Evolutionary conservation across 2,329 filamentous ascomycete genomes (phyloP).

Genomic region (Chaetomium strumarium): DNA sequence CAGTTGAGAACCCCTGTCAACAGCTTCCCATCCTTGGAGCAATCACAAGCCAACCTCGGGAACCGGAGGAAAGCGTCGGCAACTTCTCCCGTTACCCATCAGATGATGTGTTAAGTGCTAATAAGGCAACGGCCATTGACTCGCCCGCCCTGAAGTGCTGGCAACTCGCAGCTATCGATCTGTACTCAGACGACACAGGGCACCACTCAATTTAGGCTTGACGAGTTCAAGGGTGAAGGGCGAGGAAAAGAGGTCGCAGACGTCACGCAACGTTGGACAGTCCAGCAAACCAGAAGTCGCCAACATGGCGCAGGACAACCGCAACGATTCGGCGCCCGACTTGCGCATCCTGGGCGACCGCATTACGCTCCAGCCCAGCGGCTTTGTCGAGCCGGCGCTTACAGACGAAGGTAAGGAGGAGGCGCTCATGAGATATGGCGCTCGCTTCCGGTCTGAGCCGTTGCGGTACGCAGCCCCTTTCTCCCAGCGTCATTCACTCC

Average conservation of each 20-base stretch:
- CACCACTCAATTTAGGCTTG: too few species aligned
- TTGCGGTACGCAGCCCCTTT: slow-evolving; percentile 42
- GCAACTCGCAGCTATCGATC: too few species aligned
- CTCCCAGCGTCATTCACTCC: background rate
- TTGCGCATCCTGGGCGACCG: slow-evolving; percentile 69
- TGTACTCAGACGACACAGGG: too few species aligned
- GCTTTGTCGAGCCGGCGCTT: slow-evolving; percentile 50
- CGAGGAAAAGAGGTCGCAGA: too few species aligned
- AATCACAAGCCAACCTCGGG: slow-evolving; percentile 11
- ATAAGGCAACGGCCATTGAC: too few species aligned
- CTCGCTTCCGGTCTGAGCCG: slow-evolving; percentile 70
- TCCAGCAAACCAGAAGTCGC: background rate
- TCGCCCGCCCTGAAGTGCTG: too few species aligned
- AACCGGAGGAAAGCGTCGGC: slow-evolving; percentile 10
- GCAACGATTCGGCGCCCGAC: slow-evolving; percentile 37
- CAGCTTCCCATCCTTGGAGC: background rate
- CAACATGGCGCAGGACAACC: slow-evolving; percentile 33
- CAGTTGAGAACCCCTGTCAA: background rate
- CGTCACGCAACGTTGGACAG: too few species aligned
- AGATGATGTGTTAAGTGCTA: too few species aligned
- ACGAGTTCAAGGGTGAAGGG: too few species aligned
- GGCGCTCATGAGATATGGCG: slow-evolving; percentile 74
- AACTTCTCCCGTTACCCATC: background rate
- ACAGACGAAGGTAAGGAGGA: slow-evolving; percentile 53
- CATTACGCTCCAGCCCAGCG: slow-evolving; percentile 68